Conservation (phyloP, 305 asterid species). For the Fraxinus floribunda region DNA sequence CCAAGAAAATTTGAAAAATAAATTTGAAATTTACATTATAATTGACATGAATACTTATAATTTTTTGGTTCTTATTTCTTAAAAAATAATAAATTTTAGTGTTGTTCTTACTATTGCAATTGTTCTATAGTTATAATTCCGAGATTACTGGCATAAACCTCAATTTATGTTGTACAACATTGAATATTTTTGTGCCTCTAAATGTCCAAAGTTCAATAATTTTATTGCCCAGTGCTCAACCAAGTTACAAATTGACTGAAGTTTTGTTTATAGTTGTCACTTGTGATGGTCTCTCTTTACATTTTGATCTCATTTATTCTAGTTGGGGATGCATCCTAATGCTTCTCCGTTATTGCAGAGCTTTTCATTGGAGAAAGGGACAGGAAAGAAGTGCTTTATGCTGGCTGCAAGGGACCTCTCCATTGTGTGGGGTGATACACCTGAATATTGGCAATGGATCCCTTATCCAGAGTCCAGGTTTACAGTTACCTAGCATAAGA, state of each 20-base stretch:
- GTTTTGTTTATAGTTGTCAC: background rate
- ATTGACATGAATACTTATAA: background rate
- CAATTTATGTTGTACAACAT: no score
- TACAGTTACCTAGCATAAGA: background rate
- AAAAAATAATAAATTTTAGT: background rate
- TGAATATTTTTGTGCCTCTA: background rate
- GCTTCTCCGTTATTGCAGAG: conserved; percentile 31
- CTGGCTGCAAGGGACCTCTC: conserved; percentile 59
- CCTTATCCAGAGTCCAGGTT: conserved; percentile 58
- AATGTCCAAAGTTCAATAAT: background rate
- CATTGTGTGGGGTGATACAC: conserved; percentile 63
- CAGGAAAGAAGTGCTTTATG: conserved; percentile 76
- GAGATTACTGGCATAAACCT: background rate
- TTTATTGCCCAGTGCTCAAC: background rate
- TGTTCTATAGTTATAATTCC: background rate
- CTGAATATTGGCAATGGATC: conserved; percentile 63
- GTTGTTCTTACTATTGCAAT: background rate
- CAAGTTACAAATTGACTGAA: background rate
- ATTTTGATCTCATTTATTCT: background rate
- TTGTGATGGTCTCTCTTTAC: background rate
- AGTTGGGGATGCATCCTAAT: conserved; percentile 16
- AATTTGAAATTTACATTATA: no score
- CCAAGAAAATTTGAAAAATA: no score
- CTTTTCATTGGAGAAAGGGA: conserved; percentile 59
- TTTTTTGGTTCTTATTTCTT: background rate